Percentiles rank a stretch among this genome's conserved stretches.
Evolutionary conservation across 2,329 filamentous ascomycete species (phyloP).

Genomic region (Phyllosticta paracitricarpa): DNA sequence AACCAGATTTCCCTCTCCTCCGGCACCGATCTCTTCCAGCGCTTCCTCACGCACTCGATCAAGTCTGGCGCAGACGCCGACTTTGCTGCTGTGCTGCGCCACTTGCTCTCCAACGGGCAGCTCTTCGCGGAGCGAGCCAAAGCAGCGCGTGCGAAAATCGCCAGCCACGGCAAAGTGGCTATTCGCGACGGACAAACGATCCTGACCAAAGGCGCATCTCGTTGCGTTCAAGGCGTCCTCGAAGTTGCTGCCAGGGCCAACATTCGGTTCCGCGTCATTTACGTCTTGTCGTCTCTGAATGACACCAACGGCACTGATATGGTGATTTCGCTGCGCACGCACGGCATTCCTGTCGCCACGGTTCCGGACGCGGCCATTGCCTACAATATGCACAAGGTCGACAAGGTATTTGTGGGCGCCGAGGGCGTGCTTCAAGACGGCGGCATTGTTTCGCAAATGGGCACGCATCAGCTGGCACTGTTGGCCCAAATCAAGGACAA

Average conservation of each 20-base stretch:
- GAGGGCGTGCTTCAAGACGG: conserved; percentile 93
- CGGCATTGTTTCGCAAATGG: conserved; percentile 80
- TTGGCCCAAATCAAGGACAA: conserved; percentile 64
- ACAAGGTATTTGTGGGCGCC: conserved; percentile 55
- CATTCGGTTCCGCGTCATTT: conserved; percentile 74
- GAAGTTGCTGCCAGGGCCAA: conserved; percentile 60
- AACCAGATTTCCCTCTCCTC: conserved; percentile 90
- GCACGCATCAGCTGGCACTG: conserved; percentile 75
- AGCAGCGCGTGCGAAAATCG: conserved; percentile 74
- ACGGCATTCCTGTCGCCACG: conserved; percentile 72
- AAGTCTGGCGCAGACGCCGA: conserved; percentile 44
- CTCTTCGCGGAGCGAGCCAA: conserved; percentile 83
- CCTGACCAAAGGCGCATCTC: conserved; percentile 81
- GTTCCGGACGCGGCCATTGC: conserved; percentile 68
- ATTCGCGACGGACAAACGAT: conserved; percentile 70
- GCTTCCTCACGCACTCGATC: conserved; percentile 73
- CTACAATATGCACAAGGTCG: conserved; percentile 66
- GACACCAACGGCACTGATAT: conserved; percentile 46
- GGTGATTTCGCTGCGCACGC: conserved; percentile 59
- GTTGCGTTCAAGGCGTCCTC: conserved; percentile 72
- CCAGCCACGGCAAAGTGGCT: conserved; percentile 66
- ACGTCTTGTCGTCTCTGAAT: conserved; percentile 39
- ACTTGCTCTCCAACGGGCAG: conserved; percentile 75
- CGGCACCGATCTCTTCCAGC: conserved; percentile 89
- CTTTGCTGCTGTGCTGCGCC: conserved; percentile 73